Evolutionary conservation across 177 flowering plant species (phyloP), one percentile per base, ranked within the genome.

Genomic region (Vitis hybrid): DNA sequence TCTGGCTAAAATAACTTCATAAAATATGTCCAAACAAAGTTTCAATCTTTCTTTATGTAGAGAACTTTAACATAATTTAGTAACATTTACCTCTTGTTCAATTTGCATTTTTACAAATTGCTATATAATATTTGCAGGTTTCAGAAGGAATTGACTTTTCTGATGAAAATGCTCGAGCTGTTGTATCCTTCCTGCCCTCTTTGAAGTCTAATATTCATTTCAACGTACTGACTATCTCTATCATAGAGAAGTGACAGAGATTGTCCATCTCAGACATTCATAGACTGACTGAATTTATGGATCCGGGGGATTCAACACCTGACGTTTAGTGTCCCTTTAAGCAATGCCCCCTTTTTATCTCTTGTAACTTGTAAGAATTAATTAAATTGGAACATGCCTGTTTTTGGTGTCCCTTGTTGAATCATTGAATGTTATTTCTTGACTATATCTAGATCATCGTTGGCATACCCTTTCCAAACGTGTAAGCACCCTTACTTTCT

Each of bases 131-230:
- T 73, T 73, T 82, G 80, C 92, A 95, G 99, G 97, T 92, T 66
- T 94, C 99, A 54, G 99, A 94, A 83, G 99, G 99, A 70, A 89
- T 96, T 57, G 97, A 96, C 76, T 96, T 96, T 78, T 85, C 97
- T 61, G 99, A 94, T 82, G 97, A 90, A 47, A 86, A 91, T 88
- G 99, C 99, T 66, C 83, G 99, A 66, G 94, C 75, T 51, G 98
- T 96, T 80, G 99, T 95, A 95, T 95, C 97, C 98, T 95, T 88
- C 73, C 20, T 60, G 1, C 33, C 33, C 33, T 71, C 3, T 3
- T 57, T 62, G 51, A 60, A 38, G 24, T 31, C 31, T 69, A n/a
- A 1, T 17, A 47, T 53, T 3, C 13, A 17, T 18, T 49, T 18
- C 28, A 11, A 51, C 20, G 33, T 3, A 19, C 15, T 7, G 5